Percentiles rank a stretch among this genome's conserved stretches.
Evolutionary conservation across 306 rosid species (phyloP).

Genomic region (Clitoria ternatea): DNA sequence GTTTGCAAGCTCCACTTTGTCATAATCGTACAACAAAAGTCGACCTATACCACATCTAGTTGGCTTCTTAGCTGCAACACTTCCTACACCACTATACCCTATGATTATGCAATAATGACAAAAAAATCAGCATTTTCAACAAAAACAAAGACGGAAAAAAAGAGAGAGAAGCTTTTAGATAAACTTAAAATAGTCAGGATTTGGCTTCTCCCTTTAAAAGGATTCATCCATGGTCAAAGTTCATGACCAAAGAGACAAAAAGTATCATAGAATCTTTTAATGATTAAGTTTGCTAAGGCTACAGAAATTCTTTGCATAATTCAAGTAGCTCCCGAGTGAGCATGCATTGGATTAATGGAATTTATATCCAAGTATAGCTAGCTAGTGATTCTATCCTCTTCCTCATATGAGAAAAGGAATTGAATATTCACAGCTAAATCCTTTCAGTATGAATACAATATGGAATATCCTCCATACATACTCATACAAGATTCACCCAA

Average conservation of each 20-base stretch:
- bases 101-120: constrained; percentile 26
- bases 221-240: neutral
- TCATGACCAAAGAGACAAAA: constrained; percentile 11
- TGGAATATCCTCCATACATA: neutral
- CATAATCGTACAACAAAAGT: constrained; percentile 93
- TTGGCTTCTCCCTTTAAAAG: neutral
- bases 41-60: constrained; percentile 99
- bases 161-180: neutral
- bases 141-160: neutral
- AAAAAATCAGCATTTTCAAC: constrained; percentile 1
- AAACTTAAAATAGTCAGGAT: neutral
- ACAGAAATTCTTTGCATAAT: neutral
- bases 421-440: neutral
- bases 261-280: neutral
- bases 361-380: neutral
- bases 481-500: neutral
- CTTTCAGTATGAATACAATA: neutral
- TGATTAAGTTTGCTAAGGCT: neutral
- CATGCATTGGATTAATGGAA: neutral
- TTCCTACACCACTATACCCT: constrained; percentile 98
- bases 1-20: constrained; percentile 97
- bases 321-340: neutral
- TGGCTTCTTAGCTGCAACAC: constrained; percentile 98
- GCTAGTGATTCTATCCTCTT: neutral
- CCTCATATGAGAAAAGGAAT: neutral